Conservation (phyloP, 768 basidiomycete genomes). For the Panaeolus papilionaceus region DNA sequence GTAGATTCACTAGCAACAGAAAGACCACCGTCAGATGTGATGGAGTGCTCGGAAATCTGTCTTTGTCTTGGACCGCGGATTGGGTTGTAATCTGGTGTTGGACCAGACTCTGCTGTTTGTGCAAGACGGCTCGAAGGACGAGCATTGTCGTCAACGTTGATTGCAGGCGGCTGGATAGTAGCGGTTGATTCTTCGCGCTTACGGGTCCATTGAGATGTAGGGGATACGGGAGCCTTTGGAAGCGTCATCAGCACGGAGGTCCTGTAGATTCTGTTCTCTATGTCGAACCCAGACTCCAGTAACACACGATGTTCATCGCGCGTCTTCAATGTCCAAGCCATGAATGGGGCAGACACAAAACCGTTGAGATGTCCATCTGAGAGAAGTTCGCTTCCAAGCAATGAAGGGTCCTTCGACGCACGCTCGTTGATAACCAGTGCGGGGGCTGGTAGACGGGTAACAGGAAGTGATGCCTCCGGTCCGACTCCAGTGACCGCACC, state of each 20-base stretch:
- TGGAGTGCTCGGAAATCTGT: conserved; percentile 18
- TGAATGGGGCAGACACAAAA: conserved; percentile 26
- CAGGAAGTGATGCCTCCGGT: conserved; percentile 60
- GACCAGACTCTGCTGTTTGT: background rate
- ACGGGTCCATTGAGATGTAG: conserved; percentile 14
- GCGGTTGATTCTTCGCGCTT: conserved; percentile 29
- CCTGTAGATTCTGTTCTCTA: conserved; percentile 57
- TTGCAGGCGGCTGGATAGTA: conserved; percentile 20
- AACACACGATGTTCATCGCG: conserved; percentile 65
- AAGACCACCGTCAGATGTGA: conserved; percentile 17
- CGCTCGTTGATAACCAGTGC: conserved; percentile 61
- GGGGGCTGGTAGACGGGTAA: conserved; percentile 70
- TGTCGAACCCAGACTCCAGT: conserved; percentile 59
- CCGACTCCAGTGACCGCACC: conserved; percentile 9
- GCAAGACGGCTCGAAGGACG: background rate
- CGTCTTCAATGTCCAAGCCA: conserved; percentile 67
- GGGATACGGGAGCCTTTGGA: conserved; percentile 15
- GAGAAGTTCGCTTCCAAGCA: conserved; percentile 18
- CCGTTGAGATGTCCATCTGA: conserved; percentile 19
- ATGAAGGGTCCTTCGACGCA: conserved; percentile 39
- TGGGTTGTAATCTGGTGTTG: conserved; percentile 2
- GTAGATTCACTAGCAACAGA: conserved; percentile 23
- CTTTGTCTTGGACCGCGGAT: conserved; percentile 15
- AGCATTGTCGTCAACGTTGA: conserved; percentile 18
- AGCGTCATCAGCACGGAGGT: conserved; percentile 55